These are phyloP conservation scores for Pontederia crassipes DNA, from an alignment of 176 grass and related monocot genomes.

Conservation along the genomic window DNA sequence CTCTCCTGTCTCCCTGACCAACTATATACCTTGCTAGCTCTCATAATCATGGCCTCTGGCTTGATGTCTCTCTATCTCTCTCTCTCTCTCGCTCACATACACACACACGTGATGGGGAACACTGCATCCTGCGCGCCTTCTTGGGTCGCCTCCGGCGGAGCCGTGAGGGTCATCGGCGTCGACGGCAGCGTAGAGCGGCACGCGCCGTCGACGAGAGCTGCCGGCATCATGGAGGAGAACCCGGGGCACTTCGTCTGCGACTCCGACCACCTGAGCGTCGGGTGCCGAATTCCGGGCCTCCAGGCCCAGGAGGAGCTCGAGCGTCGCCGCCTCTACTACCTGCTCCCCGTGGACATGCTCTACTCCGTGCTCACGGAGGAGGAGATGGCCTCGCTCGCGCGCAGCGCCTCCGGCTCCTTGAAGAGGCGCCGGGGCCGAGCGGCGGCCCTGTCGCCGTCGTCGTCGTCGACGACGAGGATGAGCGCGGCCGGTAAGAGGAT, in stretches of 20 bases:
- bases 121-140: slow-evolving; percentile 31
- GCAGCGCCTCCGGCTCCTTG: slow-evolving; percentile 26
- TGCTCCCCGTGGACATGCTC: slow-evolving; percentile 88
- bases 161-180: slow-evolving; percentile 47
- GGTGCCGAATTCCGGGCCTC: slow-evolving; percentile 55
- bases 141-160: neutral
- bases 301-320: slow-evolving; percentile 47
- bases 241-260: slow-evolving; percentile 81
- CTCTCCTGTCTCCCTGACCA: too few relatives aligned
- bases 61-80: neutral
- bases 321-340: slow-evolving; percentile 54
- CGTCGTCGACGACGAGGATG: neutral
- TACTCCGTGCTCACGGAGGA: slow-evolving; percentile 95
- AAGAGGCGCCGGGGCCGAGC: slow-evolving; percentile 13
- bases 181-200: slow-evolving; percentile 41
- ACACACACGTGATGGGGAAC: slow-evolving; percentile 38
- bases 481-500: slow-evolving; percentile 21
- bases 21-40: neutral
- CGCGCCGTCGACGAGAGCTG: slow-evolving; percentile 30
- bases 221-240: slow-evolving; percentile 51
- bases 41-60: neutral
- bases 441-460: slow-evolving; percentile 5
- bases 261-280: slow-evolving; percentile 34
- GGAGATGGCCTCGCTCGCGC: slow-evolving; percentile 57
- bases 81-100: neutral